Base-by-base conservation (phyloP, 495 filamentous ascomycete genomes). In the Penicillium paxilli region DNA sequence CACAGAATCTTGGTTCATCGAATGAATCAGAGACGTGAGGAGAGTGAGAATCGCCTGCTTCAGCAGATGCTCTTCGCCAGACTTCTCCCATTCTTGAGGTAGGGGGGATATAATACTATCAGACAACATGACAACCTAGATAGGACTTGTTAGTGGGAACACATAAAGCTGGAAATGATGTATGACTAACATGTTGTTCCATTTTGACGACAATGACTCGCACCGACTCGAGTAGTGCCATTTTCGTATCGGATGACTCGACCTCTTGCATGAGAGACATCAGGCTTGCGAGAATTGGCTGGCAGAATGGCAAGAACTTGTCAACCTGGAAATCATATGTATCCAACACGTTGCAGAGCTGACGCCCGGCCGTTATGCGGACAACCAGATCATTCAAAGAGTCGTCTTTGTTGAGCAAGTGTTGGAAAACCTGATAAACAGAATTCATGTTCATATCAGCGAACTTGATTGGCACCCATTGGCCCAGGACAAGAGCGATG, bases 21-120 rank as follows among this genome's bases (percentile, higher is more conserved):
- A 85, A 41, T 81, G 78, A 16, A 95, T 86, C 25, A 98, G 74
- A 5, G 89, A 84, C 1, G 87, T 79, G 20, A 96, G 81, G 28
- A 96, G 84, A 4, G 84, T 87, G n/a, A 98, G 78, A 40, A 97
- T 89, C 1, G 88, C 84, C 70, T 96, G 91, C 71, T 97, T 97
- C 82, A 97, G 87, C 44, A 92, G 77, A 69, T 92, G 86, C 65
- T 94, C 86, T 37, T 87, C 85, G 9, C 86, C 90, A 5, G 87
- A 87, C 19, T 83, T 81, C 50, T 89, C 86, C 94, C 94, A 98
- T 10, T 97, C 75, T 1, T 82, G 78, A 2, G 91, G 90, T n/a
- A 98, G 77, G 19, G 91, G 79, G 4, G 81, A 72, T 53, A 98
- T 84, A 20, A 98, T 88, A 44, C 83, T 78, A 54, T 95, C 87